phyloP scores from a whole-genome alignment of 2,329 filamentous ascomycete species.

The Trichoderma hamatum region DNA sequence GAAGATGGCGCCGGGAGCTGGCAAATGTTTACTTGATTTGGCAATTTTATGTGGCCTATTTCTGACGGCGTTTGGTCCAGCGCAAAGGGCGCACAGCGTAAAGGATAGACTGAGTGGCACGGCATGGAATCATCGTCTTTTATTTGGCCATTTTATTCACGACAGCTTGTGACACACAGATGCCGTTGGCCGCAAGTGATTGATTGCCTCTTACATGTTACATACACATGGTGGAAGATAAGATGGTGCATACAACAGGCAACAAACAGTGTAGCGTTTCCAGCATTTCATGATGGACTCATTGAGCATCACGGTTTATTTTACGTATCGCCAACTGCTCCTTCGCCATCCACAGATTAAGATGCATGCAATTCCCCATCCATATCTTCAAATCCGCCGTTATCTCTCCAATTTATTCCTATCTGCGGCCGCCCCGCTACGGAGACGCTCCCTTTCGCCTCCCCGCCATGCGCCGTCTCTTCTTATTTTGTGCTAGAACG shows the following conservation, averaged over 20 bases:
- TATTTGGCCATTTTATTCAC: neutral
- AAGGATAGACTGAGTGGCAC: neutral
- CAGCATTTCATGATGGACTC: neutral
- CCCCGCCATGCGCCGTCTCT: slow-evolving; percentile 13
- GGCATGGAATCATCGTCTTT: neutral
- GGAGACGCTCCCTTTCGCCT: neutral
- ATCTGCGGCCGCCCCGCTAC: slow-evolving; percentile 1
- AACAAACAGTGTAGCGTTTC: neutral
- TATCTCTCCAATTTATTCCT: neutral
- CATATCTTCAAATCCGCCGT: neutral
- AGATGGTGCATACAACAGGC: neutral
- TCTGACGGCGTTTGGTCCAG: neutral
- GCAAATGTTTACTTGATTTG: neutral
- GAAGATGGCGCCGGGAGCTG: neutral
- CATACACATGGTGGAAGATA: neutral
- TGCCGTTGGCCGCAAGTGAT: neutral
- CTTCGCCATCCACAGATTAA: neutral
- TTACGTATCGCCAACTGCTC: neutral
- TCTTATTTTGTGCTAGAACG: neutral
- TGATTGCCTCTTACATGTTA: neutral
- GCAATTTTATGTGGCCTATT: neutral
- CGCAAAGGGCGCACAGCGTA: neutral
- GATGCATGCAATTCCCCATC: neutral
- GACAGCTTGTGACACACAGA: neutral
- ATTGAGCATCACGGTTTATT: neutral